Percentiles rank a stretch among this genome's conserved stretches.
Evolutionary conservation across 148 eudicot species (phyloP).

Genomic region (Vaccinium vitisidaea): DNA sequence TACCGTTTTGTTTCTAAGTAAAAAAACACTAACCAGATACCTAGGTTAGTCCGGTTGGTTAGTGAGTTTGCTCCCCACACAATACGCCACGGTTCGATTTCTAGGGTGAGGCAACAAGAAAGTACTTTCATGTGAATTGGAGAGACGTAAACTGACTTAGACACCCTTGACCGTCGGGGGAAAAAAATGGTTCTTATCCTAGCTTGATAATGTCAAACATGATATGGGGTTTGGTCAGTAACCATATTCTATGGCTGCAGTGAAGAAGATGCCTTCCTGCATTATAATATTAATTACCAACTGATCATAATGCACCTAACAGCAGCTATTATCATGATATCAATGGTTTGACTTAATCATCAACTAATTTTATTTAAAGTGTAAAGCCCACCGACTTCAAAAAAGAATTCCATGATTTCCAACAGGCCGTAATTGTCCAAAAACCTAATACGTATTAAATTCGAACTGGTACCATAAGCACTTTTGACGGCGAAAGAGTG

Average conservation of each 20-base stretch:
- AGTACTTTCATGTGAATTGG: too few relatives aligned
- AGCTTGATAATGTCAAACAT: slow-evolving; percentile 8
- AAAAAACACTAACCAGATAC: too few relatives aligned
- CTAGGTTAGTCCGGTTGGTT: too few relatives aligned
- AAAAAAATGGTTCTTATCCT: neutral
- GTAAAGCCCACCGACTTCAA: neutral
- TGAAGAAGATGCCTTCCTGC: neutral
- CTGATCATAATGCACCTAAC: neutral
- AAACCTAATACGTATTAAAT: neutral
- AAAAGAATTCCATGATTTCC: too few relatives aligned
- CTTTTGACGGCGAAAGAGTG: too few relatives aligned
- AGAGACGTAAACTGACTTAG: too few relatives aligned
- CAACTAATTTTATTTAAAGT: neutral
- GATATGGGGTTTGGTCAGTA: neutral
- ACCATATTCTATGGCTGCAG: neutral
- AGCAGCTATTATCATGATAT: neutral
- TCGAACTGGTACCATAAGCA: too few relatives aligned
- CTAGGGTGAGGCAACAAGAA: too few relatives aligned
- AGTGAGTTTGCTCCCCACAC: too few relatives aligned
- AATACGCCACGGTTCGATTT: too few relatives aligned
- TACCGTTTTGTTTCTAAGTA: too few relatives aligned
- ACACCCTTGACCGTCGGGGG: too few relatives aligned
- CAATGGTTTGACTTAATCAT: neutral
- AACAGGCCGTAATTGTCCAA: neutral
- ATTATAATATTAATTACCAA: neutral